A percentile compares a stretch with the other conserved stretches of the same genome.
Evolutionary conservation across 768 basidiomycete genomes (phyloP).

Genomic region (Serendipita sp.): DNA sequence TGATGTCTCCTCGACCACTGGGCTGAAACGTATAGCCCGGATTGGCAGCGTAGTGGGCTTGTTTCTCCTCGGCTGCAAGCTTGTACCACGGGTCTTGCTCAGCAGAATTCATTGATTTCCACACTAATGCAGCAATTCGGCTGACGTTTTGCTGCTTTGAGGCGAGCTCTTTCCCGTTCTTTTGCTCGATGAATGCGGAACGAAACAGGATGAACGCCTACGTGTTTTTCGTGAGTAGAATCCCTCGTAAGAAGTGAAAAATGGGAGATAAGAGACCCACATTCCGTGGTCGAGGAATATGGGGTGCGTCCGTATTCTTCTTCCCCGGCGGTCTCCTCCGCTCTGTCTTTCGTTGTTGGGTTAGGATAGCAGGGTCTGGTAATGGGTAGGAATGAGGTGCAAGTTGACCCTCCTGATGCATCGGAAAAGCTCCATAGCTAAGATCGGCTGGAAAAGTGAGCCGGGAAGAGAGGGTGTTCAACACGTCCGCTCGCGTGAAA

Average conservation of each 20-base stretch:
- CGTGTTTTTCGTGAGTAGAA: not conserved
- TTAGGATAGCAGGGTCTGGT: slow-evolving; percentile 5
- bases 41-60: slow-evolving; percentile 1
- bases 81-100: slow-evolving; percentile 4
- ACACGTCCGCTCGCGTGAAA: not conserved
- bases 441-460: slow-evolving; percentile 1
- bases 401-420: not conserved
- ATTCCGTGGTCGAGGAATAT: slow-evolving; percentile 3
- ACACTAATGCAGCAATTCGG: not conserved
- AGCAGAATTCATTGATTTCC: slow-evolving; percentile 6
- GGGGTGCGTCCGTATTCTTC: not conserved
- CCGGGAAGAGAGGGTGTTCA: not conserved
- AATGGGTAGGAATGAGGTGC: not conserved
- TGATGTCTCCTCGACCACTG: not conserved
- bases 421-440: slow-evolving; percentile 4
- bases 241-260: not conserved
- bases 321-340: slow-evolving; percentile 5
- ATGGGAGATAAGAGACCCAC: not conserved
- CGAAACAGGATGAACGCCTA: slow-evolving; percentile 4
- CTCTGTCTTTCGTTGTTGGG: slow-evolving; percentile 3
- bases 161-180: slow-evolving; percentile 4
- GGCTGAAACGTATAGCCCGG: slow-evolving; percentile 4
- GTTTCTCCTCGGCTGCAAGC: not conserved
- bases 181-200: slow-evolving; percentile 3
- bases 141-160: slow-evolving; percentile 4